Percentiles rank a stretch among this genome's conserved stretches.
These are phyloP conservation scores for Dissophora ornata DNA, from an alignment of 192 early-diverging fungal species.

Conservation along the genomic window DNA sequence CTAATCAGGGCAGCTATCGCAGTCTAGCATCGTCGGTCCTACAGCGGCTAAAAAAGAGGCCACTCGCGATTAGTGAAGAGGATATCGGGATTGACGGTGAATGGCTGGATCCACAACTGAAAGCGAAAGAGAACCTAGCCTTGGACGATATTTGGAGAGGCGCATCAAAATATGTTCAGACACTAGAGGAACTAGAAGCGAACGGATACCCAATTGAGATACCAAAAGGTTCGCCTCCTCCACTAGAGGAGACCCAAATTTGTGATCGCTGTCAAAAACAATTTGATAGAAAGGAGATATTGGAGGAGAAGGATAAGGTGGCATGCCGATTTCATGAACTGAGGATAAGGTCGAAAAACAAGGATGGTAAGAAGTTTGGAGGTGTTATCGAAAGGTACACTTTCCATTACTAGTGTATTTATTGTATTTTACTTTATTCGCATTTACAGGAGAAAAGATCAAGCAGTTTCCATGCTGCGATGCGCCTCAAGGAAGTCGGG, in stretches of 20 bases:
- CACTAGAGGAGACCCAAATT: slow-evolving; percentile 5
- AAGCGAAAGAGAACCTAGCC: slow-evolving; percentile 1
- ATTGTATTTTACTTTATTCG: too few species aligned
- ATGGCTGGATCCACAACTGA: slow-evolving; percentile 51
- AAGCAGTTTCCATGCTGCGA: too few species aligned
- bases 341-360: slow-evolving; percentile 7
- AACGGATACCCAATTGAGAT: slow-evolving; percentile 59
- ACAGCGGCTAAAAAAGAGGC: slow-evolving; percentile 65
- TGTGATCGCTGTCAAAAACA: slow-evolving; percentile 64
- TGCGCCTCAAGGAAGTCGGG: slow-evolving; percentile 44
- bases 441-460: too few species aligned
- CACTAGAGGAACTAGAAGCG: slow-evolving; percentile 32
- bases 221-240: slow-evolving; percentile 1
- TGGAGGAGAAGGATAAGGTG: slow-evolving; percentile 49
- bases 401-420: too few species aligned
- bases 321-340: slow-evolving; percentile 65
- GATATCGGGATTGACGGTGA: slow-evolving; percentile 76
- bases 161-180: slow-evolving; percentile 27
- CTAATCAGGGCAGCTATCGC: slow-evolving; percentile 59
- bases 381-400: too few species aligned
- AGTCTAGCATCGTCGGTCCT: slow-evolving; percentile 59
- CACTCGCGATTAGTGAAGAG: slow-evolving; percentile 43
- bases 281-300: slow-evolving; percentile 56
- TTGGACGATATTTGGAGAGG: slow-evolving; percentile 20
- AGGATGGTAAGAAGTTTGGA: slow-evolving; percentile 2